These are phyloP conservation scores for Leccinum olivaceopallidum DNA, from an alignment of 768 basidiomycete genomes.

Conservation along the genomic window DNA sequence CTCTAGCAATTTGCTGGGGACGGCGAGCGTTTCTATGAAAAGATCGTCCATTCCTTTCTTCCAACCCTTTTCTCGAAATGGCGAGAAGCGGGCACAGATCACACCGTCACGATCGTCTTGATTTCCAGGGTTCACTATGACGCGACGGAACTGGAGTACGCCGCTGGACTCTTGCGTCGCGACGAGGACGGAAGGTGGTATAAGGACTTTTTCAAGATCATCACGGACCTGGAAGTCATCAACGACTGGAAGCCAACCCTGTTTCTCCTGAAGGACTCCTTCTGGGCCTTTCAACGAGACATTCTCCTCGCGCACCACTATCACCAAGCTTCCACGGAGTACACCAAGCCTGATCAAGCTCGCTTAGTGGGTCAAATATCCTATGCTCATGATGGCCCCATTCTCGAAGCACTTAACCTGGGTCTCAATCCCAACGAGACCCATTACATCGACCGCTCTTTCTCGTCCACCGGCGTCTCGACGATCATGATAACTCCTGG, in stretches of 20 bases:
- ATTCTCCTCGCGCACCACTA: constrained; percentile 90
- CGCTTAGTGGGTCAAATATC: constrained; percentile 79
- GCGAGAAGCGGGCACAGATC: constrained; percentile 83
- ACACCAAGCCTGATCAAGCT: constrained; percentile 46
- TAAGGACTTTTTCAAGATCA: constrained; percentile 96
- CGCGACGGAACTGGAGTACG: constrained; percentile 72
- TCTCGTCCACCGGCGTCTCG: constrained; percentile 83
- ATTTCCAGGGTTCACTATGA: constrained; percentile 94
- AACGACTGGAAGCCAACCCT: constrained; percentile 88
- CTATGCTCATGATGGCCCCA: constrained; percentile 89
- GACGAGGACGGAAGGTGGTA: constrained; percentile 82
- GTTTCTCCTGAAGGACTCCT: constrained; percentile 82
- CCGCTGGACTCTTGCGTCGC: constrained; percentile 75
- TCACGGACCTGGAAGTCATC: constrained; percentile 88
- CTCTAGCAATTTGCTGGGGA: constrained; percentile 97
- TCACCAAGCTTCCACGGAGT: constrained; percentile 63
- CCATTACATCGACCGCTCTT: constrained; percentile 93
- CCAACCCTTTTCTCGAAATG: constrained; percentile 86
- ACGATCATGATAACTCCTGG: constrained; percentile 91
- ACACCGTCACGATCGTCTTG: constrained; percentile 91
- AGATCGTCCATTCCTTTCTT: constrained; percentile 96
- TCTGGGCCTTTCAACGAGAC: constrained; percentile 89
- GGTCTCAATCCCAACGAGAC: constrained; percentile 91
- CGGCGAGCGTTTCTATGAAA: constrained; percentile 94
- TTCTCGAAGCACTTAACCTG: constrained; percentile 94